phyloP scores from a whole-genome alignment of 2,329 filamentous ascomycete genomes.

The Apiospora pterosperma region DNA sequence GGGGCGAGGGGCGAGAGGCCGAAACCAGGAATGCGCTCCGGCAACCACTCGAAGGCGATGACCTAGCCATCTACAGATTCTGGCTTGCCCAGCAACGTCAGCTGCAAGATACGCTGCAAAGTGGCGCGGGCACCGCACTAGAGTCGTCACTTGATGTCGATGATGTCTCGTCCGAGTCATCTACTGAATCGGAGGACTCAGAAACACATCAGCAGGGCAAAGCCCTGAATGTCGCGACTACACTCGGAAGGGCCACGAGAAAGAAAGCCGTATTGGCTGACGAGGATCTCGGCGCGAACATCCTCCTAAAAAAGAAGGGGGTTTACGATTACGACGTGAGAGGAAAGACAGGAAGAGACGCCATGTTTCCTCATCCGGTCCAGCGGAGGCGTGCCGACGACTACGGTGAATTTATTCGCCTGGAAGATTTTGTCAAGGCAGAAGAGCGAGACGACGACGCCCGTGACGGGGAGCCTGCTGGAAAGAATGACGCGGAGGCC shows the following conservation, averaged over 20 bases:
- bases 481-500: constrained; percentile 51
- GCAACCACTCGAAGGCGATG: constrained; percentile 68
- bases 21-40: constrained; percentile 59
- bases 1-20: constrained; percentile 60
- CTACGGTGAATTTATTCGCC: constrained; percentile 89
- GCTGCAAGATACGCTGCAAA: constrained; percentile 76
- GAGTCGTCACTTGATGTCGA: constrained; percentile 70
- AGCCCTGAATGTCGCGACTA: constrained; percentile 82
- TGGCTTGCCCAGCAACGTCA: constrained; percentile 87
- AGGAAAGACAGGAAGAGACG: constrained; percentile 86
- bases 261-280: constrained; percentile 86
- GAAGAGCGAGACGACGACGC: constrained; percentile 82
- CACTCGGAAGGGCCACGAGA: constrained; percentile 76
- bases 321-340: constrained; percentile 93
- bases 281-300: constrained; percentile 86
- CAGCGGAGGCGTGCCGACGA: constrained; percentile 80
- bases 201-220: constrained; percentile 90
- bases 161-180: constrained; percentile 83
- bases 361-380: constrained; percentile 84
- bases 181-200: constrained; percentile 82
- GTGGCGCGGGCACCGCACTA: constrained; percentile 62
- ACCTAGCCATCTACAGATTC: constrained; percentile 82
- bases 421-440: constrained; percentile 88
- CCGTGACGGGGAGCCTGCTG: constrained; percentile 53
- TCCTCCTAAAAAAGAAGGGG: constrained; percentile 82